A percentile compares a stretch with the other conserved stretches of the same genome.
These are phyloP conservation scores for Boletus sp. DNA, from an alignment of 768 basidiomycete genomes.

Conservation along the genomic window DNA sequence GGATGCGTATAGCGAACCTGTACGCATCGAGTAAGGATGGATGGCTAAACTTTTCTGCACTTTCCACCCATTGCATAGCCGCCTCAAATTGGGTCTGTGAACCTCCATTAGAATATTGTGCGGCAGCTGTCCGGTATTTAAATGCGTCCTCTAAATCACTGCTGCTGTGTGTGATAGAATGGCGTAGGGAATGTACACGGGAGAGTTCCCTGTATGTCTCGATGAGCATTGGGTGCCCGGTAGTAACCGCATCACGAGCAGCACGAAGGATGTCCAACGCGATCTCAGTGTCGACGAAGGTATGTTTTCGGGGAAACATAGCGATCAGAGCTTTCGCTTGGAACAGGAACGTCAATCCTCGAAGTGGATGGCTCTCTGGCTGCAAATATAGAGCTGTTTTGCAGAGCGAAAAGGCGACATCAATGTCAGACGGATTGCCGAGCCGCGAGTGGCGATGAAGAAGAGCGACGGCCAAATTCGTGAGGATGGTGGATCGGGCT, in stretches of 20 bases:
- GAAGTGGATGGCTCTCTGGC: constrained; percentile 14
- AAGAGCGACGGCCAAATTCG: constrained; percentile 9
- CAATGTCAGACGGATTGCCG: constrained; percentile 15
- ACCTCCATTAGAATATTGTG: constrained; percentile 19
- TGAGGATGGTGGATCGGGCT: constrained; percentile 6
- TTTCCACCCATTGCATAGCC: constrained; percentile 24
- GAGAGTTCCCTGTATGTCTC: constrained; percentile 14
- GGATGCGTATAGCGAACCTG: constrained; percentile 12
- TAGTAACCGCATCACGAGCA: constrained; percentile 3
- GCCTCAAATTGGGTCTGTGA: constrained; percentile 13
- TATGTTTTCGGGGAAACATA: constrained; percentile 1
- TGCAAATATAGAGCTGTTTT: constrained; percentile 11
- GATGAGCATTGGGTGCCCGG: constrained; percentile 10
- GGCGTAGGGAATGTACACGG: not conserved
- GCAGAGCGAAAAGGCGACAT: constrained; percentile 19
- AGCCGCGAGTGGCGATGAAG: constrained; percentile 4
- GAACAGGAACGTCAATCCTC: constrained; percentile 12
- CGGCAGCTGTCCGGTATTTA: constrained; percentile 16
- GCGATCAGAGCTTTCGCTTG: constrained; percentile 21
- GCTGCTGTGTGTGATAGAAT: constrained; percentile 10
- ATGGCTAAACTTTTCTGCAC: constrained; percentile 18
- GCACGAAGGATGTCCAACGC: constrained; percentile 17
- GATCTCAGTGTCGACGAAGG: constrained; percentile 16
- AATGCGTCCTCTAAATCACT: constrained; percentile 26
- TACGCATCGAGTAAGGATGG: constrained; percentile 19